Evolutionary conservation across 768 basidiomycete genomes (phyloP), one percentile per base, ranked within the genome.

Genomic region (Neoboletus magnificus): DNA sequence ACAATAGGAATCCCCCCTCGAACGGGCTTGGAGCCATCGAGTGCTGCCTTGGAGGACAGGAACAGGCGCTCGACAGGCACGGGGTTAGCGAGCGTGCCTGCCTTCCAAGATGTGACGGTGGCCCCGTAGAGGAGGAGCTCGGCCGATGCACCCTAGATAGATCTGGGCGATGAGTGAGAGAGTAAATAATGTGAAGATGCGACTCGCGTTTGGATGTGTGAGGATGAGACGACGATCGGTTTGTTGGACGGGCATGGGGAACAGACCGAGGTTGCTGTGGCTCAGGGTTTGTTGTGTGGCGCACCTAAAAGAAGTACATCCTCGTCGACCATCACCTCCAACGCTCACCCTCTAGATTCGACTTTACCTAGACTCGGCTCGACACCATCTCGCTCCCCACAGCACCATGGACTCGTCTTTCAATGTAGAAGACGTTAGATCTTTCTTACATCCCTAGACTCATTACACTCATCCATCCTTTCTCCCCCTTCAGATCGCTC

Each of bases 101-200:
- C 74, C 69, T 85, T 89, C 93, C 93, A 98, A 1, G 93, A 95
- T 41, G 86, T 81, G 18, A 98, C 78, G 0, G 91, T 91, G 0
- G 93, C 93, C 7, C 94, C 94, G 63, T 89, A 96, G 30, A 87
- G 73, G 9, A 91, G 77, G 37, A 92, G 75, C 62, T 84, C 81
- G 6, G 71, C 82, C 7, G 77, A 80, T 15, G 87, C 67, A n/a
- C 87, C 89, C 88, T 91, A 57, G 40, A 52, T 45, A 48, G 6
- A 30, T 12, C 5, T 12, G 20, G 20, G 27, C 36, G 20, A 36
- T 55, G 29, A 47, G 42, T 18, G 7, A 16, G 15, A 8, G 6
- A 9, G 1, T 1, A 20, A 2, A 4, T 0, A 12, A 52, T 18
- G 8, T 23, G 6, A 20, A 44, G 23, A 33, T 4, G 4, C 27